Conservation (phyloP, 78 protist genomes). For the Cavenderia fasciculata region DNA sequence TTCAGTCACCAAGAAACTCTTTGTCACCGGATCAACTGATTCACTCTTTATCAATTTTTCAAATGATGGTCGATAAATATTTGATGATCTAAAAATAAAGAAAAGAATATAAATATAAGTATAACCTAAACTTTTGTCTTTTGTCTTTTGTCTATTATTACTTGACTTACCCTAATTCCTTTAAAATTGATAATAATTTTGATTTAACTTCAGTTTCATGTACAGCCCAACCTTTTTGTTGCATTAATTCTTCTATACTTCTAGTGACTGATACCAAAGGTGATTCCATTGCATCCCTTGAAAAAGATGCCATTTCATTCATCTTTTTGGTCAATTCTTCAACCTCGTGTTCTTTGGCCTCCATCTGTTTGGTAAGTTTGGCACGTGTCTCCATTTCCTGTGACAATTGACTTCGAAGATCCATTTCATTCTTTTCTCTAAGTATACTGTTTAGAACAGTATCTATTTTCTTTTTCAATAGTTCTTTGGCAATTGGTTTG, state of each 20-base stretch:
- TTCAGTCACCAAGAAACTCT: slow-evolving; percentile 55
- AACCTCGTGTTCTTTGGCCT: slow-evolving; percentile 62
- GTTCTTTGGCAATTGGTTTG: slow-evolving; percentile 71
- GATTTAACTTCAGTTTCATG: slow-evolving; percentile 29
- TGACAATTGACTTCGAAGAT: slow-evolving; percentile 34
- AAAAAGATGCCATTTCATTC: slow-evolving; percentile 36
- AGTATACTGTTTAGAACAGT: slow-evolving; percentile 59
- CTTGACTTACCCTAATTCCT: slow-evolving; percentile 34
- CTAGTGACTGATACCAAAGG: slow-evolving; percentile 60
- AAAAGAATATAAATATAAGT: not conserved
- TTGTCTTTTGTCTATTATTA: not conserved
- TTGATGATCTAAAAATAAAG: slow-evolving; percentile 5
- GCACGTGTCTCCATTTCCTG: slow-evolving; percentile 36
- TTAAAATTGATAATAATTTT: slow-evolving; percentile 13
- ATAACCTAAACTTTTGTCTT: not conserved
- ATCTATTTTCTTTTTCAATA: slow-evolving; percentile 65
- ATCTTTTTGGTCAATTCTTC: slow-evolving; percentile 61
- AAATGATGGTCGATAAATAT: slow-evolving; percentile 68
- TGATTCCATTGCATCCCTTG: slow-evolving; percentile 77
- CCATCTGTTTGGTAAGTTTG: slow-evolving; percentile 56
- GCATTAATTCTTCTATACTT: slow-evolving; percentile 54
- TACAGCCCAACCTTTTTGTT: slow-evolving; percentile 19
- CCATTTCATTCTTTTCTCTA: slow-evolving; percentile 54
- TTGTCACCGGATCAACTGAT: slow-evolving; percentile 60
- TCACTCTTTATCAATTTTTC: slow-evolving; percentile 69